These are phyloP conservation scores for Syncephalastrum monosporum DNA, from an alignment of 371 early-diverging fungal genomes.

Conservation along the genomic window DNA sequence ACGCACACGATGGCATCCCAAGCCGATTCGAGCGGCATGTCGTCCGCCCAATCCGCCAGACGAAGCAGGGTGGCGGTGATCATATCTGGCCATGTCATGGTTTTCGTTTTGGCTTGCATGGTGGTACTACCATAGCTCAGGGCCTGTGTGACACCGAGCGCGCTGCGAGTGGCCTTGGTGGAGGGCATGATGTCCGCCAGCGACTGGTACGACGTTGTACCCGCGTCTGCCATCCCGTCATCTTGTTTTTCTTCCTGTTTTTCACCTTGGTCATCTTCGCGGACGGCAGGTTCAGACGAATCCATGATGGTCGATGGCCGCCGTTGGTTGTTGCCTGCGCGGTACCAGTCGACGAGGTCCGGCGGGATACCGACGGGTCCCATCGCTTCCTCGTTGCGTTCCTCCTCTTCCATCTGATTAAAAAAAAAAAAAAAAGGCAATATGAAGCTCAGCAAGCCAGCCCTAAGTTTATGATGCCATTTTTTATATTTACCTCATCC, in stretches of 20 bases:
- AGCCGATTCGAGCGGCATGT: too few species aligned
- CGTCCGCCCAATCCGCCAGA: too few species aligned
- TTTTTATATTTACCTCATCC: not conserved
- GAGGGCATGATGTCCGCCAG: constrained; percentile 15
- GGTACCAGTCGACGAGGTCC: constrained; percentile 21
- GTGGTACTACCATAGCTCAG: too few species aligned
- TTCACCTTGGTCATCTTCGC: not conserved
- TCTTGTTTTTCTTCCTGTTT: too few species aligned
- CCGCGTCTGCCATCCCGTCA: too few species aligned
- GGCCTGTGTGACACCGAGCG: too few species aligned
- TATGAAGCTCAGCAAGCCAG: not conserved
- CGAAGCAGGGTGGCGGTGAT: too few species aligned
- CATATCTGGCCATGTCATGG: too few species aligned
- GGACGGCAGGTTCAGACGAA: too few species aligned
- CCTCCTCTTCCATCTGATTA: constrained; percentile 3
- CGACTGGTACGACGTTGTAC: constrained; percentile 12
- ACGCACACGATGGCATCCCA: constrained; percentile 8
- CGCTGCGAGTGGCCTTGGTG: not conserved
- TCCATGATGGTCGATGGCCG: constrained; percentile 3
- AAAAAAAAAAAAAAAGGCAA: constrained; percentile 4
- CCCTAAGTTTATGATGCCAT: not conserved
- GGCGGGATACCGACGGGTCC: constrained; percentile 1
- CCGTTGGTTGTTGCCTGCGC: constrained; percentile 1
- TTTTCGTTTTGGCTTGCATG: too few species aligned
- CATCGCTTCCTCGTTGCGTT: too few species aligned